Evolutionary conservation across 2,329 filamentous ascomycete species (phyloP), one percentile per base, ranked within the genome.

Genomic region (Hypoxylon rubiginosum): DNA sequence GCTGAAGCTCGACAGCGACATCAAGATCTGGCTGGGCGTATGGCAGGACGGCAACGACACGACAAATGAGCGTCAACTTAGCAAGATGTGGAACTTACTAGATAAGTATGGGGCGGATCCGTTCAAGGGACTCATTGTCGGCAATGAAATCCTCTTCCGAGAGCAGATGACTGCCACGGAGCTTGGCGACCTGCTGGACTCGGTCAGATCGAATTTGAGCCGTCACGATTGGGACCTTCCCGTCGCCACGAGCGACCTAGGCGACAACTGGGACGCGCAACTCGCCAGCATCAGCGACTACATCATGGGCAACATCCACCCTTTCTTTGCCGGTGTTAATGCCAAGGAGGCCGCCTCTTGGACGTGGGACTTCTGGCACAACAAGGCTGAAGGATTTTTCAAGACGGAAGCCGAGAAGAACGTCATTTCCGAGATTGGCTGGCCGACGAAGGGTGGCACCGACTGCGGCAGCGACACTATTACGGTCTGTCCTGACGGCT

Each of bases 271-370:
- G 95, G 91, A 89, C 2, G 75, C 84, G 0, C 82, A 84, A 1
- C 86, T 98, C 17, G 92, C 91, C 0, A 72, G 81, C 3, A 84
- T 88, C 55, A 92, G 93, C 45, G 94, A 98, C 78, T 90, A 92
- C 74, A 90, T 98, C 79, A 97, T 98, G 94, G 91, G 93, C 72
- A 98, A 98, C 76, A 92, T 98, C 58, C 96, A 98, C 77, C 95
- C 96, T 0, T 97, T 98, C 85, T 98, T 98, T 76, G 92, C 90
- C 0, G 95, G 95, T 50, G 88, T 93, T 11, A 82, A 86, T 0
- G 90, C 89, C 1, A 82, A 87, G 1, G 77, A 86, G 1, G 93
- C 93, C 0, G 90, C 94, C 0, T 81, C 77, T 7, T 98, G 95
- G 95, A 97, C 95, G 0, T 92, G 85, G 80, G 80, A 79, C 15